Evolutionary conservation across 176 grass and related monocot genomes (phyloP).

Genomic region (Oryza nivara): DNA sequence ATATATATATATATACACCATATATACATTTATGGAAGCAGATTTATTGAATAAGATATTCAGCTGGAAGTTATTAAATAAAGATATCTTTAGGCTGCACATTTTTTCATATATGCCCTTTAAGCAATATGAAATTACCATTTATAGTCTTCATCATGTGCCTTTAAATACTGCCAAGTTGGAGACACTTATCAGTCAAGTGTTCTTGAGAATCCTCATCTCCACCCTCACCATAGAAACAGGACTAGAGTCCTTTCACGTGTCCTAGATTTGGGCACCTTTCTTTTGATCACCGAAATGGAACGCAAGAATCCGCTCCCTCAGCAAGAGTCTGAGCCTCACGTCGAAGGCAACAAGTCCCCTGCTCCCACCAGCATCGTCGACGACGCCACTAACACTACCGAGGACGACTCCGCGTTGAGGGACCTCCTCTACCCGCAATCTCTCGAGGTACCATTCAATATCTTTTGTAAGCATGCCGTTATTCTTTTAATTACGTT

Average conservation of each 20-base stretch:
- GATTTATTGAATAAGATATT: background rate
- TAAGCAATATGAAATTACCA: background rate
- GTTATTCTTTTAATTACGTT: background rate
- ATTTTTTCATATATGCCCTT: slow-evolving; percentile 8
- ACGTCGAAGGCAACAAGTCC: background rate
- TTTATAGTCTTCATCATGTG: background rate
- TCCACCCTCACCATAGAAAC: background rate
- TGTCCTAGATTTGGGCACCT: background rate
- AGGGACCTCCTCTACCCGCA: background rate
- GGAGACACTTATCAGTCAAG: background rate
- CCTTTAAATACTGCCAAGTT: background rate
- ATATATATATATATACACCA: background rate
- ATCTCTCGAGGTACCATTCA: background rate
- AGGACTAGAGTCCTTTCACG: background rate
- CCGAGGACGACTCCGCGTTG: background rate
- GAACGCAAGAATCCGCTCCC: background rate
- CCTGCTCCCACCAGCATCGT: background rate
- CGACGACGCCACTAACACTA: background rate
- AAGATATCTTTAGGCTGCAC: background rate
- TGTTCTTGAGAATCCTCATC: background rate
- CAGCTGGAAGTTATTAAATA: background rate
- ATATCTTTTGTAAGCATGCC: background rate
- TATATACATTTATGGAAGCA: background rate
- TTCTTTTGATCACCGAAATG: background rate
- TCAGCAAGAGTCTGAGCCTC: background rate